Base-by-base conservation (phyloP, 1,284 basidiomycete species). In the Cystobasidium pallidum region DNA sequence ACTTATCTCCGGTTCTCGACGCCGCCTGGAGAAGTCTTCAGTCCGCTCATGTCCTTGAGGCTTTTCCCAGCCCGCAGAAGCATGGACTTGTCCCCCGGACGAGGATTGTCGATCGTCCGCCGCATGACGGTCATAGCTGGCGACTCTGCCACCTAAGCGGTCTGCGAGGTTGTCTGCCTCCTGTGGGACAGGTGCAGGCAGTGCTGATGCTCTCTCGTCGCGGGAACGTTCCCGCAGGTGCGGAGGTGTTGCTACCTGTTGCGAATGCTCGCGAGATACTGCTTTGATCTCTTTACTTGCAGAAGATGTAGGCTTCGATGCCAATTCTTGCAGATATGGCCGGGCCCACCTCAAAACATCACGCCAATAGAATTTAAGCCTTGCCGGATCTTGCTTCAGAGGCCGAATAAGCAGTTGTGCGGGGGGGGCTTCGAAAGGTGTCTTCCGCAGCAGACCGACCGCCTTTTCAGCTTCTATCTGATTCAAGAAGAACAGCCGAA, bases 401-500 rank as follows among this genome's bases (percentile, higher is more conserved):
- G 34, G 36, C 24, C 47, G 32, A 26, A 66, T 32, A 3, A 54
- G 21, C 13, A 54, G 51, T 28, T 55, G 49, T 21, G 64, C 51
- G 11, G 47, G 47, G 15, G 28, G 51, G 8, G 36, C 8, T 11
- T 39, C 64, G 51, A 66, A 36, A 21, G 64, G 45, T 41, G n/a
- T 19, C 15, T 66, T 54, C 36, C 32, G 15, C 11, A 66, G 51
- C 19, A 54, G 15, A 13, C 19, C n/a, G 10, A 66, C 21, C 0
- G 52, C 64, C 11, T 54, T 30, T 39, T 55, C 51, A 30, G 64
- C 64, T 36, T 66, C 49, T 10, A 13, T 21, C 11, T 54, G 15
- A 21, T 26, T 36, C 28, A n/a, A 10, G 34, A 52, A 66, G 64
- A 52, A 66, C 6, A 55, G 24, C 7, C 64, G 64, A 24, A 41